phyloP scores from a whole-genome alignment of 495 filamentous ascomycete species.

The Xylaria curta region DNA sequence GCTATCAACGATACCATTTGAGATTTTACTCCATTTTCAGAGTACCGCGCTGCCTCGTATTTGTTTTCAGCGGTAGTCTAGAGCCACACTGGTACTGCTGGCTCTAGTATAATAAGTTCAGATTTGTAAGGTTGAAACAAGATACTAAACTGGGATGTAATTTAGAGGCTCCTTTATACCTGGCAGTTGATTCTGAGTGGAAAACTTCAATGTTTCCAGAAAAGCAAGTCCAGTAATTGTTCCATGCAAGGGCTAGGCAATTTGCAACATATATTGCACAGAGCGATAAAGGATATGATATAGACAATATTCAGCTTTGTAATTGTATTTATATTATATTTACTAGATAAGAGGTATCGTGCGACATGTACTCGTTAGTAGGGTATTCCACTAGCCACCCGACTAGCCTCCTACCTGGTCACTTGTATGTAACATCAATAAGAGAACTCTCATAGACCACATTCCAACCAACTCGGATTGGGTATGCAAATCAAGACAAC shows the following conservation, averaged over 20 bases:
- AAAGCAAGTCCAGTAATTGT: not conserved
- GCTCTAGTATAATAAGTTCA: not conserved
- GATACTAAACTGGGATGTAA: not conserved
- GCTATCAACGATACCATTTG: slow-evolving; percentile 26
- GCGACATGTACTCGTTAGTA: not conserved
- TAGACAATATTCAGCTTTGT: not conserved
- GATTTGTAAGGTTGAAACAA: not conserved
- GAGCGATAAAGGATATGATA: not conserved
- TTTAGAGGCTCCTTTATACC: not conserved
- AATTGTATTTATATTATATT: slow-evolving; percentile 3
- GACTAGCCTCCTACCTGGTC: not conserved
- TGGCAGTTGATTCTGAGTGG: not conserved
- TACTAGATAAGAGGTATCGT: not conserved
- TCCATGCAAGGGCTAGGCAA: not conserved
- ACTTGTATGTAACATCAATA: not conserved
- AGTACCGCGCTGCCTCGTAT: not conserved
- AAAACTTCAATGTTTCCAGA: not conserved
- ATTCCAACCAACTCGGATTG: not conserved
- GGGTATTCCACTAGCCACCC: not conserved
- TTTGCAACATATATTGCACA: not conserved
- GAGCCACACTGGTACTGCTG: not conserved
- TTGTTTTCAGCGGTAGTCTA: not conserved
- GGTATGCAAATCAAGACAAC: not conserved
- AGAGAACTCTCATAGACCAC: not conserved
- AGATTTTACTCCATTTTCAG: slow-evolving; percentile 17